Evolutionary conservation across 192 early-diverging fungal genomes (phyloP).

Genomic region (Umbelopsis vinacea): DNA sequence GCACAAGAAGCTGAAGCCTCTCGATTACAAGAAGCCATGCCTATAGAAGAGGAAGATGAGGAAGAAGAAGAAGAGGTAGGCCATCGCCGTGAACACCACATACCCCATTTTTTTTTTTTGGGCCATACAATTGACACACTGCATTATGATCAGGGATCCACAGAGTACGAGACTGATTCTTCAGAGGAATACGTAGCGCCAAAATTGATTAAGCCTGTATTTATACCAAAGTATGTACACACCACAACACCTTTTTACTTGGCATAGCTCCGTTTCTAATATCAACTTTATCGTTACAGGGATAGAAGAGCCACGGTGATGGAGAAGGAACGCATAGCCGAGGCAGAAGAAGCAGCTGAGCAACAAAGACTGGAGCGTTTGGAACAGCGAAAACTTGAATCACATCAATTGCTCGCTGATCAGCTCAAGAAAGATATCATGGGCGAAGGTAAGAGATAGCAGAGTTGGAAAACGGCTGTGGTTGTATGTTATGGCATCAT

Average conservation of each 20-base stretch:
- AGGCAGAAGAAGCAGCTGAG: constrained; percentile 66
- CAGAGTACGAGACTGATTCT: constrained; percentile 64
- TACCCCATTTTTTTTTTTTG: not conserved
- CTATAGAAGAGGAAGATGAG: constrained; percentile 32
- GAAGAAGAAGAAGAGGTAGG: constrained; percentile 38
- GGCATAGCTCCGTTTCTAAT: not conserved
- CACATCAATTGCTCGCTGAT: constrained; percentile 77
- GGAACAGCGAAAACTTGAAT: constrained; percentile 74
- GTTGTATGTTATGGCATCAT: too few species aligned
- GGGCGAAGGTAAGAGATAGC: constrained; percentile 53
- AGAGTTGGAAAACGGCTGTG: too few species aligned
- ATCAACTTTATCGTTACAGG: constrained; percentile 40
- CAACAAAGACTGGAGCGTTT: constrained; percentile 49
- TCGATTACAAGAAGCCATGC: constrained; percentile 27
- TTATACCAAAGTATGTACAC: constrained; percentile 81
- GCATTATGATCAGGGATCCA: constrained; percentile 25
- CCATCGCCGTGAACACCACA: not conserved
- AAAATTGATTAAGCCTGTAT: constrained; percentile 85
- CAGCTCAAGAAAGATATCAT: constrained; percentile 64
- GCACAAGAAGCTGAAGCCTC: constrained; percentile 38
- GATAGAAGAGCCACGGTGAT: constrained; percentile 62
- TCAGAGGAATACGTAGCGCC: constrained; percentile 68
- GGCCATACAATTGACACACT: not conserved
- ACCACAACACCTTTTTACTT: not conserved
- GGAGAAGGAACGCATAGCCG: constrained; percentile 56